Evolutionary conservation across 2,329 filamentous ascomycete genomes (phyloP).

Genomic region (Claviceps maximensis): DNA sequence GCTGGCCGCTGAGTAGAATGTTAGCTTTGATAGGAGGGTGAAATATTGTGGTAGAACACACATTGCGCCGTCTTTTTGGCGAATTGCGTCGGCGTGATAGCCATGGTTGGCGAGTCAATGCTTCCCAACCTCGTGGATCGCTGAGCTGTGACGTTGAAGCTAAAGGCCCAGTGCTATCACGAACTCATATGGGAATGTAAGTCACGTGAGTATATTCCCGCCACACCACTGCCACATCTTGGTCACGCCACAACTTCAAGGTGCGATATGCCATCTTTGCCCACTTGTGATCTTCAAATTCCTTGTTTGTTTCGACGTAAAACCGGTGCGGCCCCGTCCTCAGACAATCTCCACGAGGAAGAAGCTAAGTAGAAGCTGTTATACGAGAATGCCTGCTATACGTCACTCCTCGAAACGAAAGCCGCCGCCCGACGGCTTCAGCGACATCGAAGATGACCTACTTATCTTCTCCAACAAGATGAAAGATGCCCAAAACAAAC

Average conservation of each 20-base stretch:
- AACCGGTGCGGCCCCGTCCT: not conserved
- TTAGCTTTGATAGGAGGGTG: conserved; percentile 21
- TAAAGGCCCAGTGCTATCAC: conserved; percentile 3
- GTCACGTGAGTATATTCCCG: conserved; percentile 16
- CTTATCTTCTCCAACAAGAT: conserved; percentile 82
- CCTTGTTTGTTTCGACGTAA: not conserved
- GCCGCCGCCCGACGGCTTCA: conserved; percentile 73
- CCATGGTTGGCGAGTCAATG: conserved; percentile 47
- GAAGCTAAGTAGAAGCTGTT: not conserved
- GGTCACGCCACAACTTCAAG: conserved; percentile 8
- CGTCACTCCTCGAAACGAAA: conserved; percentile 65
- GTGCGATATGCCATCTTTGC: not conserved
- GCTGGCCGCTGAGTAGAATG: conserved; percentile 53
- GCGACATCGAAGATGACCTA: conserved; percentile 76
- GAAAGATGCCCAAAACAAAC: conserved; percentile 88
- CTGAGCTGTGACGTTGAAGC: conserved; percentile 17
- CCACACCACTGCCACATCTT: conserved; percentile 8
- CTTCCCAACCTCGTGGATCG: conserved; percentile 16
- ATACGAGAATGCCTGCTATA: conserved; percentile 57
- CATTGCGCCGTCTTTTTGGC: conserved; percentile 69
- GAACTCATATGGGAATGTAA: conserved; percentile 2
- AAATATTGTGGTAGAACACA: conserved; percentile 29
- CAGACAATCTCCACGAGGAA: not conserved
- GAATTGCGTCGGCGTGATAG: conserved; percentile 87
- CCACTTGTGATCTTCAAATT: not conserved